A percentile compares a stretch with the other conserved stretches of the same genome.
Evolutionary conservation across 306 rosid species (phyloP).

Genomic region (Dalbergia oliveri): DNA sequence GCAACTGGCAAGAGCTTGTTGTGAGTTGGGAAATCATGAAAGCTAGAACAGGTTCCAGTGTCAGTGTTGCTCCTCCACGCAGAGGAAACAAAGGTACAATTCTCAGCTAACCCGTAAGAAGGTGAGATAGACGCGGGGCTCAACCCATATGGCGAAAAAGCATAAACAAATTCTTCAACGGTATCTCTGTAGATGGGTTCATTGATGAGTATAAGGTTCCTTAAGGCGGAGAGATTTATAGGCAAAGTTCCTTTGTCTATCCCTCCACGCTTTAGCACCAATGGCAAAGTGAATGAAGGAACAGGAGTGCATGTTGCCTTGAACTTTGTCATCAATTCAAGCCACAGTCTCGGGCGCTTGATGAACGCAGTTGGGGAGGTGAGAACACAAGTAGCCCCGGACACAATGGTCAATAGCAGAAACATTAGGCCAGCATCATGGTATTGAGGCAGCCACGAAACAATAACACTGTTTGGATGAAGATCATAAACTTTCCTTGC

Average conservation of each 20-base stretch:
- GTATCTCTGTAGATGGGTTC: conserved; percentile 69
- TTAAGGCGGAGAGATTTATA: conserved; percentile 56
- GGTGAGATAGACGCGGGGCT: conserved; percentile 67
- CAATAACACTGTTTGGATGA: conserved; percentile 69
- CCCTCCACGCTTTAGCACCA: conserved; percentile 74
- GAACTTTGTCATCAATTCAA: conserved; percentile 69
- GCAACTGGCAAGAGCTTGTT: conserved; percentile 74
- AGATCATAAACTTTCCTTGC: conserved; percentile 83
- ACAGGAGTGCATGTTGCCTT: conserved; percentile 83
- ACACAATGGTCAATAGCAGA: conserved; percentile 68
- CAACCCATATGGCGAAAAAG: conserved; percentile 64
- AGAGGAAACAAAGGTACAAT: conserved; percentile 86
- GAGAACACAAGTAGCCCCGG: conserved; percentile 73
- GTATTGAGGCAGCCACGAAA: conserved; percentile 90
- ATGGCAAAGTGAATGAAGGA: conserved; percentile 77
- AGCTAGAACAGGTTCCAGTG: not conserved
- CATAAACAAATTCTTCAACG: conserved; percentile 62
- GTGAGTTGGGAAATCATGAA: conserved; percentile 62
- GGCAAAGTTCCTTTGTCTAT: conserved; percentile 42
- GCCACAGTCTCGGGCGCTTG: conserved; percentile 74
- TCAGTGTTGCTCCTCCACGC: conserved; percentile 57
- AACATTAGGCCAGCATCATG: conserved; percentile 93
- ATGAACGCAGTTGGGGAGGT: conserved; percentile 68
- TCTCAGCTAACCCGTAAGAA: conserved; percentile 88
- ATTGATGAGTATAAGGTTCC: conserved; percentile 74